Evolutionary conservation across 2,329 filamentous ascomycete genomes (phyloP).

Genomic region (Phialophora expanda): DNA sequence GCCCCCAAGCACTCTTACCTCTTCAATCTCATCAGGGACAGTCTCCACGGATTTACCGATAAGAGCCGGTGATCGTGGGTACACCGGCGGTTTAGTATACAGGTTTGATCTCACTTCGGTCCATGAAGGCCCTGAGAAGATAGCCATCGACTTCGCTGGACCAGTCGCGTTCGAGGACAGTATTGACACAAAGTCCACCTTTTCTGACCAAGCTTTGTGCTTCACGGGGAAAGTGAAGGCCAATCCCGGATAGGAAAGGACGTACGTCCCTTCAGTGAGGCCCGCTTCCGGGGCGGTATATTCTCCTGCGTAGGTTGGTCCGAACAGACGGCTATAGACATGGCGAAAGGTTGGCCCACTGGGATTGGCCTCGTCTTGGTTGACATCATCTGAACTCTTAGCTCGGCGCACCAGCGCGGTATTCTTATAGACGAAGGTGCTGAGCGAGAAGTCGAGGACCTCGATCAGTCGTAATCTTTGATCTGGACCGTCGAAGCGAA

Average conservation of each 20-base stretch:
- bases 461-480: constrained; percentile 91
- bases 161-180: constrained; percentile 78
- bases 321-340: constrained; percentile 91
- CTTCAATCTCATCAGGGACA: constrained; percentile 85
- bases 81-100: constrained; percentile 75
- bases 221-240: constrained; percentile 88
- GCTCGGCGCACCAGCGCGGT: constrained; percentile 73
- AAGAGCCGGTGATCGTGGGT: constrained; percentile 73
- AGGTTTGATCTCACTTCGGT: constrained; percentile 76
- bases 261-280: constrained; percentile 72
- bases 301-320: constrained; percentile 91
- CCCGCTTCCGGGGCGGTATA: constrained; percentile 71
- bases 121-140: constrained; percentile 92
- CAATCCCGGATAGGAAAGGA: constrained; percentile 91
- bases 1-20: constrained; percentile 76
- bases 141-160: constrained; percentile 81
- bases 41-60: constrained; percentile 74
- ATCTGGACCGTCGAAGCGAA: constrained; percentile 92
- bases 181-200: constrained; percentile 80
- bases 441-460: constrained; percentile 86
- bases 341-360: constrained; percentile 80
- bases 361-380: constrained; percentile 44
- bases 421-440: constrained; percentile 79
- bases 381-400: constrained; percentile 50
- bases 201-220: constrained; percentile 72